Evolutionary conservation across 345 rosid species (phyloP).

Genomic region (Bretschneidera sinensis): DNA sequence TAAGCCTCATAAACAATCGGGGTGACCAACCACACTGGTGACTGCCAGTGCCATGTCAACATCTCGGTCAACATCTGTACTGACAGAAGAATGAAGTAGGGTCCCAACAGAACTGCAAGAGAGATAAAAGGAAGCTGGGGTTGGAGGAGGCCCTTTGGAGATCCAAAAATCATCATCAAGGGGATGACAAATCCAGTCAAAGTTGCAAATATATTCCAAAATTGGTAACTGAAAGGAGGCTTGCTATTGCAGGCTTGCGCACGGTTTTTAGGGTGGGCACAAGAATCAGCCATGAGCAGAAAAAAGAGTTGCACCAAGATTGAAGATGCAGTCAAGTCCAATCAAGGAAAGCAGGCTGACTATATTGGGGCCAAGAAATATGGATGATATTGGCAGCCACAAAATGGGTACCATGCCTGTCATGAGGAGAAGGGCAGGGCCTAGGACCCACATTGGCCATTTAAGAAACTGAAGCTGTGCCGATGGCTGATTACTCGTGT

Average conservation of each 20-base stretch:
- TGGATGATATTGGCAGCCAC: slow-evolving; percentile 85
- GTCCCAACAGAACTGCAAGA: slow-evolving; percentile 61
- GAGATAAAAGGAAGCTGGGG: slow-evolving; percentile 64
- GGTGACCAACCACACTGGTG: slow-evolving; percentile 89
- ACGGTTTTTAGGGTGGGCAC: slow-evolving; percentile 48
- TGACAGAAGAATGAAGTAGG: slow-evolving; percentile 71
- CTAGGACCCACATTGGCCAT: slow-evolving; percentile 88
- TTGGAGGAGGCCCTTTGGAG: slow-evolving; percentile 61
- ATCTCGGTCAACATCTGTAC: slow-evolving; percentile 79
- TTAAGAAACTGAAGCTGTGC: slow-evolving; percentile 50
- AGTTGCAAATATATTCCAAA: slow-evolving; percentile 69
- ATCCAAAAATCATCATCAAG: slow-evolving; percentile 44
- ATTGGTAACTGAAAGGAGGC: slow-evolving; percentile 76
- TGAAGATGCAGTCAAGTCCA: slow-evolving; percentile 86
- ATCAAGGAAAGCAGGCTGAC: slow-evolving; percentile 84
- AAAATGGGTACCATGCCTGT: slow-evolving; percentile 90
- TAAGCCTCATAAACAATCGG: slow-evolving; percentile 84
- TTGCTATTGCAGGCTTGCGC: slow-evolving; percentile 37
- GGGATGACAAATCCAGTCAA: slow-evolving; percentile 58
- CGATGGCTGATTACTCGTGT: slow-evolving; percentile 13
- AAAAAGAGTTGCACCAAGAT: slow-evolving; percentile 80
- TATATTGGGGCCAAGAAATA: slow-evolving; percentile 71
- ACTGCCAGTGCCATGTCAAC: slow-evolving; percentile 88
- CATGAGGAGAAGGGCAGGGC: slow-evolving; percentile 73
- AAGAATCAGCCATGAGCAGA: slow-evolving; percentile 82